A percentile compares a stretch with the other conserved stretches of the same genome.
Conservation (phyloP, 192 early-diverging fungal species). For the Coemansia reversa region DNA sequence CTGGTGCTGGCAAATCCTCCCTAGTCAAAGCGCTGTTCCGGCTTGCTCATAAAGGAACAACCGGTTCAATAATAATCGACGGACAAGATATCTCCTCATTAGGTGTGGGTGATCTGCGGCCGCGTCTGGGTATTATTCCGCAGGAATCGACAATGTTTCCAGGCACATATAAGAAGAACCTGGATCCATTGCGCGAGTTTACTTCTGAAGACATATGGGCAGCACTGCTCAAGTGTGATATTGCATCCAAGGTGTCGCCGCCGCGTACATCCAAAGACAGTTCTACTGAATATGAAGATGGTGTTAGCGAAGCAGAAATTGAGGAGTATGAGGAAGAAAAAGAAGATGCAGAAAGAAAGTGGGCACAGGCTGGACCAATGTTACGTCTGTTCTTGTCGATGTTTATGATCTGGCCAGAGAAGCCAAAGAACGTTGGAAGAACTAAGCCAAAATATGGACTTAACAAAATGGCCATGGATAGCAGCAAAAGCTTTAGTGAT, state of each 20-base stretch:
- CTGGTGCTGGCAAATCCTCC: constrained; percentile 79
- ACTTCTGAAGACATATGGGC: no score
- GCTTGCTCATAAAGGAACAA: constrained; percentile 55
- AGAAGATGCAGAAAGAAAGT: background rate
- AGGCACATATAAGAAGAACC: no score
- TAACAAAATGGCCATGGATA: background rate
- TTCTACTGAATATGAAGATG: background rate
- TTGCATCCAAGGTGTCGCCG: constrained; percentile 1
- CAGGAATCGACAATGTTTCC: no score
- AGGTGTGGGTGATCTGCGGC: constrained; percentile 55
- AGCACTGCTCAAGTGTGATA: no score
- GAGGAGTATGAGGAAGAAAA: background rate
- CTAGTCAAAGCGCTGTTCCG: constrained; percentile 73
- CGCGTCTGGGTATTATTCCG: constrained; percentile 61
- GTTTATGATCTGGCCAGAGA: constrained; percentile 12
- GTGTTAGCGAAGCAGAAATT: background rate
- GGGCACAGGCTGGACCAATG: no score
- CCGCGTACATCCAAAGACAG: background rate
- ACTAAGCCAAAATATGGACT: background rate
- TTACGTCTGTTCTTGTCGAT: background rate
- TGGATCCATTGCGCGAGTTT: no score
- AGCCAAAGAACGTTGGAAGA: constrained; percentile 14
- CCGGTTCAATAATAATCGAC: constrained; percentile 71
- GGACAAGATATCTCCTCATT: constrained; percentile 65
- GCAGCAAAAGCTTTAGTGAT: constrained; percentile 26